phyloP scores from a whole-genome alignment of 441 rosid genomes.

The Adansonia gregorii region DNA sequence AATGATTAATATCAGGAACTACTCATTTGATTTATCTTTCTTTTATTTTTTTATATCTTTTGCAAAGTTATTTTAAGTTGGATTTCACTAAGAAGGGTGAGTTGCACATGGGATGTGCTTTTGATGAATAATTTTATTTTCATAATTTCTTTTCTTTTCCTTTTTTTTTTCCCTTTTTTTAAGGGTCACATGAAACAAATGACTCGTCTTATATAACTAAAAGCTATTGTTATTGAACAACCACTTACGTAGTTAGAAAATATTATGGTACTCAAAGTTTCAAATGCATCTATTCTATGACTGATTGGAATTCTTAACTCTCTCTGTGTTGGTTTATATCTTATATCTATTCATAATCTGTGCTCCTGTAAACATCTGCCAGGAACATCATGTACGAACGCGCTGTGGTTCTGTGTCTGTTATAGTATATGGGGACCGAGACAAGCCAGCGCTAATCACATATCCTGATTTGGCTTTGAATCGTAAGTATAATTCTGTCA shows the following conservation, averaged over 20 bases:
- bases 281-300: background rate
- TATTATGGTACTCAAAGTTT: slow-evolving; percentile 23
- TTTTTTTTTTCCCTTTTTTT: slow-evolving; percentile 38
- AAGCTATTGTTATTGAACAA: slow-evolving; percentile 14
- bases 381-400: slow-evolving; percentile 70
- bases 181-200: slow-evolving; percentile 33
- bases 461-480: slow-evolving; percentile 75
- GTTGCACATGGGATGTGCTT: slow-evolving; percentile 65
- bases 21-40: slow-evolving; percentile 27
- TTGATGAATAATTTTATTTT: slow-evolving; percentile 40
- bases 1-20: slow-evolving; percentile 48
- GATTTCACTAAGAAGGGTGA: slow-evolving; percentile 26
- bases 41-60: slow-evolving; percentile 20
- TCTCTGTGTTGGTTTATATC: slow-evolving; percentile 13
- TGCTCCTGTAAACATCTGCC: slow-evolving; percentile 29
- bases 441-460: slow-evolving; percentile 70
- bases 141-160: slow-evolving; percentile 34
- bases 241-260: slow-evolving; percentile 14
- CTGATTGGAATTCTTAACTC: slow-evolving; percentile 20
- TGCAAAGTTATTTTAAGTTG: slow-evolving; percentile 29
- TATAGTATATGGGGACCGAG: slow-evolving; percentile 70
- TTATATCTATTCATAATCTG: slow-evolving; percentile 24
- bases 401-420: slow-evolving; percentile 65
- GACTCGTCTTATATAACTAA: slow-evolving; percentile 24
- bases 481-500: slow-evolving; percentile 42